Evolutionary conservation across 1,139 yeast genomes (phyloP).

Genomic region (Diutina siamensis): DNA sequence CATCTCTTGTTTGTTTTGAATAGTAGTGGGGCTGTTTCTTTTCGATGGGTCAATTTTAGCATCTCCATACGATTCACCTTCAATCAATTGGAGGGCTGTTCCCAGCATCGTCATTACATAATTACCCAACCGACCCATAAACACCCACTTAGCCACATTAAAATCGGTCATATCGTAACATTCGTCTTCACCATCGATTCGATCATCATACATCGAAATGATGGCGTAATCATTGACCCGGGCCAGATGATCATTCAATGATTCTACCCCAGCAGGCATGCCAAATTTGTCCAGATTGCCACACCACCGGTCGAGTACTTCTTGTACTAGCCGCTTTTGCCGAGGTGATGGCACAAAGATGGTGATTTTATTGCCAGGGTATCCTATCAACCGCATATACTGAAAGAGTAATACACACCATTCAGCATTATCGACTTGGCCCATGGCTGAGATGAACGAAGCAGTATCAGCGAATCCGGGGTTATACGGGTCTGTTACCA

Average conservation of each 20-base stretch:
- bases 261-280: constrained; percentile 1
- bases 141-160: background rate
- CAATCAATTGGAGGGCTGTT: background rate
- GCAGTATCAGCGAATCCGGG: background rate
- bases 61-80: background rate
- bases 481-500: too few species aligned
- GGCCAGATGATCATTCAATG: background rate
- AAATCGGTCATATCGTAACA: background rate
- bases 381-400: background rate
- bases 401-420: background rate
- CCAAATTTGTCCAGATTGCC: background rate
- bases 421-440: background rate
- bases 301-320: background rate
- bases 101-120: background rate
- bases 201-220: background rate
- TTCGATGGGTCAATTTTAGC: too few species aligned
- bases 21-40: background rate
- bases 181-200: background rate
- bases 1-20: background rate
- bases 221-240: constrained; percentile 1
- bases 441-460: background rate
- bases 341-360: background rate
- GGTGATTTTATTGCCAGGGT: background rate
- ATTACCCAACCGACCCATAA: constrained; percentile 4
- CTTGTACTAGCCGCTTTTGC: background rate